Percentiles rank a stretch among this genome's conserved stretches.
Evolutionary conservation across 2,329 filamentous ascomycete species (phyloP).

Genomic region (Trichoderma lentiforme): DNA sequence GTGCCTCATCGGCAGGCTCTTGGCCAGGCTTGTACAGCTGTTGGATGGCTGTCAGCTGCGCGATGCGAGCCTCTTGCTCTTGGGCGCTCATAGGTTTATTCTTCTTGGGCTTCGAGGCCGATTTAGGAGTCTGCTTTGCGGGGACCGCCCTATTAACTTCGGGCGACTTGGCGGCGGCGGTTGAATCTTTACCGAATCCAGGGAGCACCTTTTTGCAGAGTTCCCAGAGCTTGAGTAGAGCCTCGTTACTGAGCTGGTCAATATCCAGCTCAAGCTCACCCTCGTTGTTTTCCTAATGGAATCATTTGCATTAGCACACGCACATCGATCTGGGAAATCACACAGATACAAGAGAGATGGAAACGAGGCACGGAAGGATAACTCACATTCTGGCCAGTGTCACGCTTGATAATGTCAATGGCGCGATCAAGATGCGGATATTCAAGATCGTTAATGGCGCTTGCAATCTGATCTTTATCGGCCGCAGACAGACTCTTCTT

Average conservation of each 20-base stretch:
- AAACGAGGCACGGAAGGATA: not conserved
- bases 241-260: slow-evolving; percentile 54
- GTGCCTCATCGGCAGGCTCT: slow-evolving; percentile 30
- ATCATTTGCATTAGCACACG: not conserved
- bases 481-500: slow-evolving; percentile 62
- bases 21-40: slow-evolving; percentile 39
- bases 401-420: slow-evolving; percentile 85
- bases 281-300: slow-evolving; percentile 52
- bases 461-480: slow-evolving; percentile 90
- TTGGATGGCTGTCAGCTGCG: slow-evolving; percentile 54
- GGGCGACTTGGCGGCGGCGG: slow-evolving; percentile 29
- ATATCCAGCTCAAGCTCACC: slow-evolving; percentile 60
- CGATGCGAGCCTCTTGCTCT: slow-evolving; percentile 65
- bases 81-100: slow-evolving; percentile 73
- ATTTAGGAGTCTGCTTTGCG: slow-evolving; percentile 30
- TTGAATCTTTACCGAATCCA: slow-evolving; percentile 37
- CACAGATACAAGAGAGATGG: not conserved
- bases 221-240: slow-evolving; percentile 50
- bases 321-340: not conserved
- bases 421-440: slow-evolving; percentile 74
- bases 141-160: slow-evolving; percentile 30
- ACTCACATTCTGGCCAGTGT: slow-evolving; percentile 71
- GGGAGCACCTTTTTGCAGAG: slow-evolving; percentile 44
- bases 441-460: slow-evolving; percentile 77
- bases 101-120: slow-evolving; percentile 58